Conservation (phyloP, 129 eudicot species). For the Logfia minima region DNA sequence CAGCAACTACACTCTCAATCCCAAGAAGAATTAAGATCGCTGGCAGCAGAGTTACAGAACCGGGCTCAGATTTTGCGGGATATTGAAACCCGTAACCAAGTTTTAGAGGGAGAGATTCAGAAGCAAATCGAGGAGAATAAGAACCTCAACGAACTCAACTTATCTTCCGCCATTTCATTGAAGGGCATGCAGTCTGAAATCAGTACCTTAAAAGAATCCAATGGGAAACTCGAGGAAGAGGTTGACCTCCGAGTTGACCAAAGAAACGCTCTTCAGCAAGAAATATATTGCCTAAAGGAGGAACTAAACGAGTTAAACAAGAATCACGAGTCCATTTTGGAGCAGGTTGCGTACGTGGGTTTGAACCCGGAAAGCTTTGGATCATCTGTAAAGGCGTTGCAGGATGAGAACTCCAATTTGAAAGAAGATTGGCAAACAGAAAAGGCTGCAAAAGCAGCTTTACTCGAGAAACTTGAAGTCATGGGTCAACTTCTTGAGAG, state of each 20-base stretch:
- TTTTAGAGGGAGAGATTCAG: conserved; percentile 56
- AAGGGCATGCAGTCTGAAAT: conserved; percentile 62
- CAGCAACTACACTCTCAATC: conserved; percentile 76
- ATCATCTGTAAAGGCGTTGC: conserved; percentile 66
- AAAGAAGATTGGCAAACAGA: conserved; percentile 56
- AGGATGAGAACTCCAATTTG: conserved; percentile 55
- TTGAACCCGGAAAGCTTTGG: conserved; percentile 56
- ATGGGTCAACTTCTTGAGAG: conserved; percentile 74
- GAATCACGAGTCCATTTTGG: conserved; percentile 48
- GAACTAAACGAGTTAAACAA: conserved; percentile 63
- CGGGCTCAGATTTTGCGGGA: conserved; percentile 51
- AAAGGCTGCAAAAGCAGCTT: conserved; percentile 54
- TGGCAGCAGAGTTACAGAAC: conserved; percentile 64
- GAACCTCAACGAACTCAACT: conserved; percentile 50
- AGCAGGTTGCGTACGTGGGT: conserved; percentile 66
- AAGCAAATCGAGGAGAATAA: conserved; percentile 72
- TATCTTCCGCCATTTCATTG: conserved; percentile 55
- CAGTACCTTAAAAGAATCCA: conserved; percentile 51
- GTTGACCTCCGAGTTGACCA: conserved; percentile 76
- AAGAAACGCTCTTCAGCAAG: conserved; percentile 93
- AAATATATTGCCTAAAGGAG: conserved; percentile 81
- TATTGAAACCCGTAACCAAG: conserved; percentile 47
- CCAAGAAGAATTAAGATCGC: conserved; percentile 77
- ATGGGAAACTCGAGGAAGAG: conserved; percentile 71
- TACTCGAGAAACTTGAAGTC: conserved; percentile 55